phyloP scores from a whole-genome alignment of 768 basidiomycete species.

The Mycena rebaudengoi region DNA sequence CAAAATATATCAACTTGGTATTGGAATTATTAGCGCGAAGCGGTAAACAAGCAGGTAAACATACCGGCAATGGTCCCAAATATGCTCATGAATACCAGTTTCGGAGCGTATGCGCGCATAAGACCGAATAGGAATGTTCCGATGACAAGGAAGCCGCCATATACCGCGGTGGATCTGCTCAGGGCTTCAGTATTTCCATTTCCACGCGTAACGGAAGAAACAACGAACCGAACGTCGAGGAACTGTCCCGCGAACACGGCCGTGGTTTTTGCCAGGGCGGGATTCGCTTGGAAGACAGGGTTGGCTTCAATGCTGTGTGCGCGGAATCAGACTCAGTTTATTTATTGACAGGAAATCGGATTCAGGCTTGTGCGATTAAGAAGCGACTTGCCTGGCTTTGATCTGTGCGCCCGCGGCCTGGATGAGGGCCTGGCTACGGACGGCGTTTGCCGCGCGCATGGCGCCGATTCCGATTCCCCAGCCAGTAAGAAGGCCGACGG shows the following conservation, averaged over 20 bases:
- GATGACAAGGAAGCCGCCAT: conserved; percentile 58
- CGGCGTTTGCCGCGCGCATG: conserved; percentile 57
- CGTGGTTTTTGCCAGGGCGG: conserved; percentile 44
- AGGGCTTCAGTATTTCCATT: not conserved
- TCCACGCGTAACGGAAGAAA: too few relatives aligned
- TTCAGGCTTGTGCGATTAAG: not conserved
- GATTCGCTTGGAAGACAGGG: conserved; percentile 45
- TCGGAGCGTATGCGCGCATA: conserved; percentile 55
- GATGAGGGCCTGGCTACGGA: conserved; percentile 43
- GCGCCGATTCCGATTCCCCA: conserved; percentile 65
- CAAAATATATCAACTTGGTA: conserved; percentile 48
- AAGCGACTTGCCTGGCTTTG: conserved; percentile 39
- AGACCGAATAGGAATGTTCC: conserved; percentile 54
- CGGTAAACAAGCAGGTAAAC: not conserved
- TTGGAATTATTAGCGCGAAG: not conserved
- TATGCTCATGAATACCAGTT: conserved; percentile 52
- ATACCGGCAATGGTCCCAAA: conserved; percentile 54
- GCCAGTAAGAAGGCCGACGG: conserved; percentile 56
- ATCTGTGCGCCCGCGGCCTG: conserved; percentile 36
- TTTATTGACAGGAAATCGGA: not conserved
- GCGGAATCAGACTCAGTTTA: not conserved
- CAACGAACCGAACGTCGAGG: conserved; percentile 49
- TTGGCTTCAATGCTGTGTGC: conserved; percentile 23
- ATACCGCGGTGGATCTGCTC: conserved; percentile 50
- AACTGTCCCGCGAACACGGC: conserved; percentile 60